Evolutionary conservation across 75 land plant genomes (phyloP).

Genomic region (Pinus albicaulis): DNA sequence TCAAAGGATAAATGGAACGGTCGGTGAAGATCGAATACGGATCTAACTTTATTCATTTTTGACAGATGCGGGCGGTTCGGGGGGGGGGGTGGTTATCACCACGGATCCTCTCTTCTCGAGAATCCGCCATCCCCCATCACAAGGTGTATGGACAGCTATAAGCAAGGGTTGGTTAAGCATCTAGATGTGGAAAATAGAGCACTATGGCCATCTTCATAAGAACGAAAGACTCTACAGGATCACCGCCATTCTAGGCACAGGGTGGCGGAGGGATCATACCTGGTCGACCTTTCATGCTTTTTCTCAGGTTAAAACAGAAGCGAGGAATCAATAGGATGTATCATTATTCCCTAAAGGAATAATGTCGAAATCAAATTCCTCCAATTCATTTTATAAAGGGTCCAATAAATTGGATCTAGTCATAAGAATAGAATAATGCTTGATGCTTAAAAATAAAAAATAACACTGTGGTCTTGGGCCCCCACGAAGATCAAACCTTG

Average conservation of each 20-base stretch:
- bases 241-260: conserved; percentile 8
- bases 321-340: too few relatives aligned
- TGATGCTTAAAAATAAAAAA: too few relatives aligned
- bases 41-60: background rate
- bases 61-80: conserved; percentile 1
- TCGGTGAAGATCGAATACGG: background rate
- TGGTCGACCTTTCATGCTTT: background rate
- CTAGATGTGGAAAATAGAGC: background rate
- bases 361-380: too few relatives aligned
- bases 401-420: background rate
- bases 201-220: conserved; percentile 9
- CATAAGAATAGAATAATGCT: background rate
- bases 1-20: background rate
- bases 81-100: background rate
- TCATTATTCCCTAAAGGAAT: background rate
- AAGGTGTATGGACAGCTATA: conserved; percentile 21
- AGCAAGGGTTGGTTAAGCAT: background rate
- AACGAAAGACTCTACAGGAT: conserved; percentile 8
- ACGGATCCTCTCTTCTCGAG: conserved; percentile 28
- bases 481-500: background rate
- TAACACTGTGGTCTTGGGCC: background rate
- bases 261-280: background rate
- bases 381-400: too few relatives aligned
- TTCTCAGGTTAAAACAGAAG: background rate
- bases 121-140: conserved; percentile 27